Conservation (phyloP, 1,284 basidiomycete species). For the Cutaneotrichosporon dermatis region DNA sequence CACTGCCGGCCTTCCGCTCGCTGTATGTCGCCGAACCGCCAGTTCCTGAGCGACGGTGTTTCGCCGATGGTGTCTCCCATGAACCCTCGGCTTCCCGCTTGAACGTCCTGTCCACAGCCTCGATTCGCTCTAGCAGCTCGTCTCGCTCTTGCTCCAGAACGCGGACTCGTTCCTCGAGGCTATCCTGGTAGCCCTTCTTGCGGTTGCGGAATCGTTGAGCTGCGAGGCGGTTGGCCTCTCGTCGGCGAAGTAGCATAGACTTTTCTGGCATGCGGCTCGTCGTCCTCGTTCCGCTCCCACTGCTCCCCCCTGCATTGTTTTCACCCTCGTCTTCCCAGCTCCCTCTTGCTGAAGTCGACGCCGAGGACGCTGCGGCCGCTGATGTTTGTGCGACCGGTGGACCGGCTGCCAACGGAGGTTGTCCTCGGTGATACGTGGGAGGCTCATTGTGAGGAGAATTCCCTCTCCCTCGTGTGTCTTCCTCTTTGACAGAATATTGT, state of each 20-base stretch:
- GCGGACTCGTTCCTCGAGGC: slow-evolving; percentile 37
- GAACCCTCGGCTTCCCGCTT: neutral
- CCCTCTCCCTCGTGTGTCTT: too few relatives aligned
- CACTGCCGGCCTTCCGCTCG: neutral
- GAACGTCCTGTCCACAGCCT: slow-evolving; percentile 4
- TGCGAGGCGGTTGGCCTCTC: slow-evolving; percentile 44
- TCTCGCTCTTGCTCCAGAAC: slow-evolving; percentile 36
- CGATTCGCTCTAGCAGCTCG: slow-evolving; percentile 22
- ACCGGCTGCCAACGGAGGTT: too few relatives aligned
- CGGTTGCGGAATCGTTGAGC: slow-evolving; percentile 43
- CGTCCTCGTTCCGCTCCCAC: neutral
- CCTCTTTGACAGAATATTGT: too few relatives aligned
- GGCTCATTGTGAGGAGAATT: too few relatives aligned
- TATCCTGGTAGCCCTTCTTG: slow-evolving; percentile 46
- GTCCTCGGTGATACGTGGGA: too few relatives aligned
- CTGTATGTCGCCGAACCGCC: neutral
- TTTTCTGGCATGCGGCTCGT: neutral
- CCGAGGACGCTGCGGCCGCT: neutral
- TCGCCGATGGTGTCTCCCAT: neutral
- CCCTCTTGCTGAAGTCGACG: neutral
- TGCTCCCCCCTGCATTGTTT: neutral
- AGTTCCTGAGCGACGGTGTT: neutral
- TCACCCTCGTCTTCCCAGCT: neutral
- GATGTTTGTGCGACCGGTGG: neutral
- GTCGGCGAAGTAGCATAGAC: slow-evolving; percentile 27